Evolutionary conservation across 1,284 basidiomycete species (phyloP), one percentile per base, ranked within the genome.

Genomic region (Ustilago bromivora): DNA sequence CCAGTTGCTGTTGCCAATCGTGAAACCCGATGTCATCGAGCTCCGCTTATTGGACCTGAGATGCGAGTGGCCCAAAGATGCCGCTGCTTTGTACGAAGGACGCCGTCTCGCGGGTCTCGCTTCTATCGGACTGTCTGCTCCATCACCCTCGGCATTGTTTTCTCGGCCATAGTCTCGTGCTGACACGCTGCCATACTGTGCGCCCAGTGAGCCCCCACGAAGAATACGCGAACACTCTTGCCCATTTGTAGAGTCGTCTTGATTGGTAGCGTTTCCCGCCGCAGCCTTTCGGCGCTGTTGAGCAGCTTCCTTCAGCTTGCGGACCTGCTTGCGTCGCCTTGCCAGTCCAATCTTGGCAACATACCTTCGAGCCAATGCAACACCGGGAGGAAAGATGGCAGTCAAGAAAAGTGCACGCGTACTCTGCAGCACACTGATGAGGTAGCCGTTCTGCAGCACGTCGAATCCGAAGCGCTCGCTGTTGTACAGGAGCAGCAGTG

Each of bases 401-500:
- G 80, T 76, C 40, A 84, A 73, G 56, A 74, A 84, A 0, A 82
- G 57, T 6, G 81, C 82, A 1, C 82, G 63, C 0, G 66, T 66
- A 54, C 81, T 79, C 57, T 84, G 81, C 23, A 84, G 53, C 11
- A 80, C 68, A 54, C 76, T 78, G 57, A 84, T 62, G 28, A 84
- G 62, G 35, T 80, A 82, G 4, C 82, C 80, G 34, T 84, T 82
- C 66, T 82, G 81, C 61, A 82, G 52, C 59, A 82, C 80, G 46
- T 80, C 74, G 36, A 78, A 80, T 3, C 73, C 71, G 28, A 84
- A 79, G 0, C 74, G 66, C 58, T 84, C 79, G 64, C 81, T 70
- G 73, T 81, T 82, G 76, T 81, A 84, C 9, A 84, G 76, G 6
- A 84, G 66, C n/a, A 84, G 54, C 23, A 79, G 61, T 12, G 82